Evolutionary conservation across 345 rosid species (phyloP).

Genomic region (Moringa oleifera): DNA sequence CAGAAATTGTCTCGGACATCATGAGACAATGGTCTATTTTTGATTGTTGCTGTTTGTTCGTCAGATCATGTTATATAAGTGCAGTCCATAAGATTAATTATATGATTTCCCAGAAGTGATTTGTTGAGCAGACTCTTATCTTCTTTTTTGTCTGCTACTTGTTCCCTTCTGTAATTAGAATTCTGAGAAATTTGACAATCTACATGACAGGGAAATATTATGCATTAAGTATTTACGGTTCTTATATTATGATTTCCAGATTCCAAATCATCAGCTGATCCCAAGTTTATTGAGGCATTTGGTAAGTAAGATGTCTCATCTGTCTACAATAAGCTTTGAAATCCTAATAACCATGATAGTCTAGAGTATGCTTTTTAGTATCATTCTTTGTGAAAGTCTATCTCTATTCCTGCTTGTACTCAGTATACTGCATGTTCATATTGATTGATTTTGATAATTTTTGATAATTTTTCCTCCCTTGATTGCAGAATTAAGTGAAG

Average conservation of each 20-base stretch:
- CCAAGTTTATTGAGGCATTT: slow-evolving; percentile 65
- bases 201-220: slow-evolving; percentile 3
- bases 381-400: neutral
- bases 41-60: neutral
- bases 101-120: neutral
- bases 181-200: neutral
- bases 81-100: neutral
- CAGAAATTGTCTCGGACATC: neutral
- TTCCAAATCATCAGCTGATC: slow-evolving; percentile 51
- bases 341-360: neutral
- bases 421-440: neutral
- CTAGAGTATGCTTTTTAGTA: neutral
- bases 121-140: neutral
- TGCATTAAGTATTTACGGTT: neutral
- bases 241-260: slow-evolving; percentile 37
- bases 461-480: neutral
- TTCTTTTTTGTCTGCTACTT: neutral
- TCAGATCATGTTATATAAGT: neutral
- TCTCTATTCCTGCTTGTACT: neutral
- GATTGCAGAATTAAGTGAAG: slow-evolving; percentile 62
- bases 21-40: neutral
- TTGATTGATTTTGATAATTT: neutral
- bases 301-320: slow-evolving; percentile 40
- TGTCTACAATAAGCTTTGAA: slow-evolving; percentile 1
- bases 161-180: neutral